Conservation (phyloP, 225 moss, liverwort and hornwort species). For the Sphagnum tenellum region DNA sequence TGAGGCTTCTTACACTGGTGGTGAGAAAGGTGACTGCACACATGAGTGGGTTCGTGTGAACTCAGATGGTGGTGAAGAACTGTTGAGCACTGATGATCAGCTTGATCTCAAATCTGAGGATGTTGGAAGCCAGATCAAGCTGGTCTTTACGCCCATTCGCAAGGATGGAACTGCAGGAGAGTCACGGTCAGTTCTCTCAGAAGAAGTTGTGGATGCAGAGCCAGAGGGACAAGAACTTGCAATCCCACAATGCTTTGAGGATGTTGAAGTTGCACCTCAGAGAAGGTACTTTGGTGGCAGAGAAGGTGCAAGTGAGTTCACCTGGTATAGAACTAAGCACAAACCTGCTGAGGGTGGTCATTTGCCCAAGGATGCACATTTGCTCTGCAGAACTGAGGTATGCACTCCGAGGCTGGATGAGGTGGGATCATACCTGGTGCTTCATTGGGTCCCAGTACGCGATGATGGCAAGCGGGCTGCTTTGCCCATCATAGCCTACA, state of each 20-base stretch:
- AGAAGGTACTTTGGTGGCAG: conserved; percentile 78
- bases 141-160: conserved; percentile 73
- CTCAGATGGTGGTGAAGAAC: conserved; percentile 39
- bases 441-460: conserved; percentile 79
- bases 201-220: conserved; percentile 70
- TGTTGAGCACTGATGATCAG: conserved; percentile 32
- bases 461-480: conserved; percentile 68
- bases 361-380: conserved; percentile 59
- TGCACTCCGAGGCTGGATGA: conserved; percentile 73
- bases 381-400: conserved; percentile 35
- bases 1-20: conserved; percentile 64
- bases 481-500: conserved; percentile 20
- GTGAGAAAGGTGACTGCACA: conserved; percentile 68
- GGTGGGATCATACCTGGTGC: conserved; percentile 60
- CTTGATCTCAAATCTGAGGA: conserved; percentile 69
- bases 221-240: conserved; percentile 78
- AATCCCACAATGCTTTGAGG: conserved; percentile 80
- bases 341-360: conserved; percentile 48
- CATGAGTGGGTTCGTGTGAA: conserved; percentile 79
- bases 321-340: conserved; percentile 55
- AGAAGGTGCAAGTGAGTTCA: conserved; percentile 70
- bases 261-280: conserved; percentile 68
- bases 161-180: conserved; percentile 74
- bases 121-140: conserved; percentile 60
- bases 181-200: conserved; percentile 55